A percentile compares a stretch with the other conserved stretches of the same genome.
Conservation (phyloP, 2,329 filamentous ascomycete genomes). For the Xylaria sp. region DNA sequence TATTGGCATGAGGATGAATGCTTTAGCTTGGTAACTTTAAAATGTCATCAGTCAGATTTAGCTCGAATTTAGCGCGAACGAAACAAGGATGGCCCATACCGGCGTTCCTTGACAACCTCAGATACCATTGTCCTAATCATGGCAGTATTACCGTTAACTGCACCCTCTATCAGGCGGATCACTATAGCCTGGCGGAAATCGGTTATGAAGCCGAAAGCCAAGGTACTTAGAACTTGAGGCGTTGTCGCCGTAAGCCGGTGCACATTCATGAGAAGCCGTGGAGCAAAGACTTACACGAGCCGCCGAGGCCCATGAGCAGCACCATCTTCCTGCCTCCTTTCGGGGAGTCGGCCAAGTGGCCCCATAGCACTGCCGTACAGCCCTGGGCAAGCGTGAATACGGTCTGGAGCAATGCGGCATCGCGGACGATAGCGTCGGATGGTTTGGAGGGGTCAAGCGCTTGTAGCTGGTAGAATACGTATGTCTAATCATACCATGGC, state of each 20-base stretch:
- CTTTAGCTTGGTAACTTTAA: slow-evolving; percentile 29
- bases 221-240: slow-evolving; percentile 28
- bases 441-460: slow-evolving; percentile 31
- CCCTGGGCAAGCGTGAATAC: slow-evolving; percentile 33
- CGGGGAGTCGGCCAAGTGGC: slow-evolving; percentile 29
- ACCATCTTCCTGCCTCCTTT: slow-evolving; percentile 32
- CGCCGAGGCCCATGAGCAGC: slow-evolving; percentile 27
- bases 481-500: slow-evolving; percentile 25
- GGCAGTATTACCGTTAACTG: slow-evolving; percentile 30
- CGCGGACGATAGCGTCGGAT: slow-evolving; percentile 29
- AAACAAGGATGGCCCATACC: slow-evolving; percentile 16
- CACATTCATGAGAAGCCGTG: neutral
- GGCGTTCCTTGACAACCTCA: slow-evolving; percentile 32
- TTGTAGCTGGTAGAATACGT: slow-evolving; percentile 31
- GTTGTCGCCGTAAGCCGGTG: slow-evolving; percentile 9
- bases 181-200: slow-evolving; percentile 31
- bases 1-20: slow-evolving; percentile 32
- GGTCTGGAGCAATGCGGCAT: slow-evolving; percentile 33
- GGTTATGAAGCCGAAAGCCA: slow-evolving; percentile 32
- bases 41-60: neutral
- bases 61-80: neutral
- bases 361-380: slow-evolving; percentile 33
- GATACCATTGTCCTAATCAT: slow-evolving; percentile 35
- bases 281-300: slow-evolving; percentile 26
- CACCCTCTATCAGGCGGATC: slow-evolving; percentile 30